Evolutionary conservation across 305 asterid species (phyloP).

Genomic region (Solanum hybrid): DNA sequence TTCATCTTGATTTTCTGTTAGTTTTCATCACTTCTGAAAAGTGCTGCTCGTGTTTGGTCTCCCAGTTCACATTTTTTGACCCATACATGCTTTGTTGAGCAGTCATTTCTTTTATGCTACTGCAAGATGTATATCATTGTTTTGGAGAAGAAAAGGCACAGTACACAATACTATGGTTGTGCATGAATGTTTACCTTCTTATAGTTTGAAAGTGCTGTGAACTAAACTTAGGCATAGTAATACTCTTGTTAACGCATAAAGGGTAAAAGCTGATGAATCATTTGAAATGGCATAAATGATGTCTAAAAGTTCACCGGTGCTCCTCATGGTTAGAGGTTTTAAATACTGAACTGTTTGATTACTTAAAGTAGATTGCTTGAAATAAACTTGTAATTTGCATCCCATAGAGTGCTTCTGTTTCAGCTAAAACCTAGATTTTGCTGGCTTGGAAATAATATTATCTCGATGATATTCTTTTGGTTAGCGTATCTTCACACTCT

Average conservation of each 20-base stretch:
- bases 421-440: not conserved
- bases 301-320: not conserved
- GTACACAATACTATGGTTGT: not conserved
- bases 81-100: not conserved
- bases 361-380: not conserved
- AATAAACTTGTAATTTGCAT: not conserved
- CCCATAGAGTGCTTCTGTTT: not conserved
- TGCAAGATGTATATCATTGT: not conserved
- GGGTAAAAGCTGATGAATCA: not conserved
- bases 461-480: not conserved
- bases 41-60: not conserved
- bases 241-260: not conserved
- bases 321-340: not conserved
- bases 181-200: not conserved
- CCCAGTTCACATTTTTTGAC: not conserved
- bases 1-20: not conserved
- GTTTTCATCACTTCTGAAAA: not conserved
- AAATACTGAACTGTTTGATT: not conserved
- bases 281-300: not conserved
- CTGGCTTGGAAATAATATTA: not conserved
- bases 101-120: not conserved
- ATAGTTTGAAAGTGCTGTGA: not conserved
- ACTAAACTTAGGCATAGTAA: not conserved
- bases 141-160: not conserved
- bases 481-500: not conserved